These are phyloP conservation scores for Penicillium sumatraense DNA, from an alignment of 2,329 filamentous ascomycete species.

Conservation along the genomic window DNA sequence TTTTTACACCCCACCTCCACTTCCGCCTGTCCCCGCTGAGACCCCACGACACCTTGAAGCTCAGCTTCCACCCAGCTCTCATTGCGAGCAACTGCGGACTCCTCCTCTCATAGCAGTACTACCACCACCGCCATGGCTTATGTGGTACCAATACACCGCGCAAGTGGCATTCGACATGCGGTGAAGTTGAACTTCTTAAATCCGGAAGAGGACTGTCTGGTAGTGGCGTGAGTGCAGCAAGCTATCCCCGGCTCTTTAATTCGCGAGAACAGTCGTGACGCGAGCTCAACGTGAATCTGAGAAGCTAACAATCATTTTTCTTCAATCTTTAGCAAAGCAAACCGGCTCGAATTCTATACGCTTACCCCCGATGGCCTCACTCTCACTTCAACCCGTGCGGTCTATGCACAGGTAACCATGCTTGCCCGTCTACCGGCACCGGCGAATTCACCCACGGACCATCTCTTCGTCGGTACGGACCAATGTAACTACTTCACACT, in stretches of 20 bases:
- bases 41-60: not conserved
- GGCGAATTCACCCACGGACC: slow-evolving; percentile 73
- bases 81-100: slow-evolving; percentile 6
- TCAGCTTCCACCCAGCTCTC: slow-evolving; percentile 15
- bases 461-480: slow-evolving; percentile 92
- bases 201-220: slow-evolving; percentile 76
- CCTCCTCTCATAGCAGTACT: not conserved
- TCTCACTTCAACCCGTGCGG: slow-evolving; percentile 69
- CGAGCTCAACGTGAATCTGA: not conserved
- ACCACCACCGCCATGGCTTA: slow-evolving; percentile 73
- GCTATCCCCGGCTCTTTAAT: not conserved
- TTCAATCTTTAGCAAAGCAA: slow-evolving; percentile 35
- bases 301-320: slow-evolving; percentile 6
- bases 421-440: slow-evolving; percentile 64
- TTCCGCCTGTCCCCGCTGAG: not conserved
- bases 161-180: slow-evolving; percentile 89
- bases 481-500: slow-evolving; percentile 89
- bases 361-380: slow-evolving; percentile 64
- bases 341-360: slow-evolving; percentile 62
- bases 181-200: slow-evolving; percentile 77
- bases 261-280: not conserved
- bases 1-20: not conserved
- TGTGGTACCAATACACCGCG: slow-evolving; percentile 87
- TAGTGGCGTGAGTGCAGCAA: slow-evolving; percentile 73
- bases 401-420: slow-evolving; percentile 88